Percentiles rank a stretch among this genome's conserved stretches.
Evolutionary conservation across 805 yeast species (phyloP).

Genomic region (Wickerhamomyces rabaulensis): DNA sequence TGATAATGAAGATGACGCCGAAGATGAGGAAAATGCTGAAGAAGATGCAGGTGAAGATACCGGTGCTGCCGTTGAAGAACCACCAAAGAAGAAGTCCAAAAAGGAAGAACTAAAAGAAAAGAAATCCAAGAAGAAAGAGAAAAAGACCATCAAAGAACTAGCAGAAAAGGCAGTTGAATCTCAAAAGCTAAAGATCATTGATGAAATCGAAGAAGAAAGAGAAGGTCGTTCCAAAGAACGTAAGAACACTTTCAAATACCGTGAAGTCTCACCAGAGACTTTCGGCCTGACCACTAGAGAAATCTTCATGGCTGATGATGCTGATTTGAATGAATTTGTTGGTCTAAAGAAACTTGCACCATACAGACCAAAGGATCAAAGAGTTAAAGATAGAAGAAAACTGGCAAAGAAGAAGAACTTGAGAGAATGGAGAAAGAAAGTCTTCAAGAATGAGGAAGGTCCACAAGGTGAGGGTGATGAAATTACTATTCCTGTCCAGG

Average conservation of each 20-base stretch:
- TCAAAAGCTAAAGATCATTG: slow-evolving; percentile 58
- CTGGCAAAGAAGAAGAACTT: slow-evolving; percentile 76
- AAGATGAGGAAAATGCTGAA: slow-evolving; percentile 18
- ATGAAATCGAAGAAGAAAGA: slow-evolving; percentile 59
- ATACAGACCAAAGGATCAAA: slow-evolving; percentile 70
- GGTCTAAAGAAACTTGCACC: slow-evolving; percentile 94
- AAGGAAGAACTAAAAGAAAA: slow-evolving; percentile 56
- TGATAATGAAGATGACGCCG: slow-evolving; percentile 34
- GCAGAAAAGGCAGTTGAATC: slow-evolving; percentile 79
- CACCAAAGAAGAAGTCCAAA: slow-evolving; percentile 37
- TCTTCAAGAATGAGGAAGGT: slow-evolving; percentile 61
- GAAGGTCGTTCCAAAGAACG: slow-evolving; percentile 52
- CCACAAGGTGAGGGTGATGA: slow-evolving; percentile 23
- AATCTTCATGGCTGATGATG: slow-evolving; percentile 85
- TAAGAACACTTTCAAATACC: slow-evolving; percentile 63
- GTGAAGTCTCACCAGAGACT: slow-evolving; percentile 93
- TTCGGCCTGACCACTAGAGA: slow-evolving; percentile 85
- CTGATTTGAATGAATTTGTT: slow-evolving; percentile 73
- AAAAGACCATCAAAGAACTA: slow-evolving; percentile 52
- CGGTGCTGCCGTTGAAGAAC: slow-evolving; percentile 29
- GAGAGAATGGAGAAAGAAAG: slow-evolving; percentile 85
- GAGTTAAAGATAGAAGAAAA: slow-evolving; percentile 76
- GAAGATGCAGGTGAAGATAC: slow-evolving; percentile 35
- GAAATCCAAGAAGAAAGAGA: slow-evolving; percentile 53
- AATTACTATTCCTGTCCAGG: slow-evolving; percentile 19